A percentile compares a stretch with the other conserved stretches of the same genome.
Evolutionary conservation across 2,329 filamentous ascomycete species (phyloP).

Genomic region (Paramyrothecium roridum): DNA sequence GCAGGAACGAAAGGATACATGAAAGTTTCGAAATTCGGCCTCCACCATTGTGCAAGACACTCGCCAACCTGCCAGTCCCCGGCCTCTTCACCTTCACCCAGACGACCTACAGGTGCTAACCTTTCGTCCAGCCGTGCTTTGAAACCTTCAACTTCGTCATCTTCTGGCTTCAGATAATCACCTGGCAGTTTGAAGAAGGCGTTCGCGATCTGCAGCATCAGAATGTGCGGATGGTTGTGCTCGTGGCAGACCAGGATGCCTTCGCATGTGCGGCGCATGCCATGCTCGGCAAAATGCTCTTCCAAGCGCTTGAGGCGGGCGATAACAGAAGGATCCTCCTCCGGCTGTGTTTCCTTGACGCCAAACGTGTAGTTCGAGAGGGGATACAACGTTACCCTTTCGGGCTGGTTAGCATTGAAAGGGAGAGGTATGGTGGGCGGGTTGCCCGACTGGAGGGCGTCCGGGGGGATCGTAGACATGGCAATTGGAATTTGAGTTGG

Average conservation of each 20-base stretch:
- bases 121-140: constrained; percentile 89
- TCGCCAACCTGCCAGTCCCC: constrained; percentile 90
- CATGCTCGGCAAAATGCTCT: constrained; percentile 87
- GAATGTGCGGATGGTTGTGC: constrained; percentile 96
- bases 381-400: constrained; percentile 87
- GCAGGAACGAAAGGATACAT: constrained; percentile 99
- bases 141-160: constrained; percentile 93
- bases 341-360: constrained; percentile 95
- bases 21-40: constrained; percentile 98
- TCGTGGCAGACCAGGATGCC: constrained; percentile 97
- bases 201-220: constrained; percentile 99
- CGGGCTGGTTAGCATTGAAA: constrained; percentile 87
- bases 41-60: constrained; percentile 96
- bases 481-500: background rate
- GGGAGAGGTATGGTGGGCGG: constrained; percentile 75
- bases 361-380: constrained; percentile 99
- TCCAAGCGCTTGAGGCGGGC: constrained; percentile 91
- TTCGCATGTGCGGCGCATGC: constrained; percentile 96
- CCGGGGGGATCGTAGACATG: constrained; percentile 84
- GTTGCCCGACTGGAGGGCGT: constrained; percentile 72
- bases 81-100: constrained; percentile 82
- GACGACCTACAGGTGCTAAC: constrained; percentile 83
- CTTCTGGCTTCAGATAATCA: constrained; percentile 85
- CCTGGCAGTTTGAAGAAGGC: constrained; percentile 99
- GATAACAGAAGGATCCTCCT: constrained; percentile 94